Percentiles rank a stretch among this genome's conserved stretches.
Conservation (phyloP, 1,284 basidiomycete genomes). For the Cryptococcus sp. region DNA sequence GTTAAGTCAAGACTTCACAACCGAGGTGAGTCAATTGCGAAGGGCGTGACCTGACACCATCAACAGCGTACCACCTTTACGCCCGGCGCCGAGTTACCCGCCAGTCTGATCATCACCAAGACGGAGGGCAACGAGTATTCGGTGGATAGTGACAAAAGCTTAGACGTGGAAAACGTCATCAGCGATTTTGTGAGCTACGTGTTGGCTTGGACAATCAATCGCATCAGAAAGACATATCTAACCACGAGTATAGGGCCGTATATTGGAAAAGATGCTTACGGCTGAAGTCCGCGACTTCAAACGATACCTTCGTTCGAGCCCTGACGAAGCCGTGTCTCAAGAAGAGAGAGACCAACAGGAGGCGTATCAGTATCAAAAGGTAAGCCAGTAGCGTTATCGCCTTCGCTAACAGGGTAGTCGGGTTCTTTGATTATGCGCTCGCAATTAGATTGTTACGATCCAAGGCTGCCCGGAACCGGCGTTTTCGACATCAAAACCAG, state of each 20-base stretch:
- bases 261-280: slow-evolving; percentile 88
- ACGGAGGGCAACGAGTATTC: slow-evolving; percentile 67
- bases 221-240: neutral
- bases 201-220: slow-evolving; percentile 2
- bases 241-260: slow-evolving; percentile 64
- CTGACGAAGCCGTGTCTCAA: slow-evolving; percentile 48
- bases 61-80: slow-evolving; percentile 68
- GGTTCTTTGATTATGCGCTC: slow-evolving; percentile 86
- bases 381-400: slow-evolving; percentile 40
- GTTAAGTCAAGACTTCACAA: slow-evolving; percentile 63
- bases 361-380: slow-evolving; percentile 81
- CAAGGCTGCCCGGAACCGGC: slow-evolving; percentile 78
- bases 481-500: slow-evolving; percentile 97
- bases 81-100: slow-evolving; percentile 76
- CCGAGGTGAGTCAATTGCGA: slow-evolving; percentile 58
- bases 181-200: slow-evolving; percentile 66
- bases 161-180: slow-evolving; percentile 67
- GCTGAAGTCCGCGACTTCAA: slow-evolving; percentile 66
- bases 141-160: slow-evolving; percentile 69
- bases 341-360: slow-evolving; percentile 58
- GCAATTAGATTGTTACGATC: slow-evolving; percentile 86
- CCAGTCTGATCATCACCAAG: slow-evolving; percentile 65
- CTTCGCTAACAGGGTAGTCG: slow-evolving; percentile 56
- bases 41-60: neutral
- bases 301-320: slow-evolving; percentile 60